phyloP scores from a whole-genome alignment of 192 early-diverging fungal genomes.

The Linnemannia zychae region DNA sequence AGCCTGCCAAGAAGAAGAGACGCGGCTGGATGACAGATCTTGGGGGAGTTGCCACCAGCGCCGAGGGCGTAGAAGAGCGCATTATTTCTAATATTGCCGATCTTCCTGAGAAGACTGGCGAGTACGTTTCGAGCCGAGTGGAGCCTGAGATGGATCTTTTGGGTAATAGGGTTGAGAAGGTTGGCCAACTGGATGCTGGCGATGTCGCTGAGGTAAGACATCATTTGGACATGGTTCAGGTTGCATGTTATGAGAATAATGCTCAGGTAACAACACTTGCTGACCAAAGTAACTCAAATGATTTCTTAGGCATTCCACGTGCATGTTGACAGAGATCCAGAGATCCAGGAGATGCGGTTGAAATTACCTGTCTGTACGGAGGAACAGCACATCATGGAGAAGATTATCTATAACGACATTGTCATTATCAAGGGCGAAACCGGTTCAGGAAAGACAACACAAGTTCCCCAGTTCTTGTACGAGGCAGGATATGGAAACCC shows the following conservation, averaged over 20 bases:
- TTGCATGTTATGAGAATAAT: background rate
- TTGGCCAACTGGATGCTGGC: constrained; percentile 23
- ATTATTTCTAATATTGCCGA: constrained; percentile 46
- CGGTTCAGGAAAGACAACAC: constrained; percentile 96
- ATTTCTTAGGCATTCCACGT: constrained; percentile 74
- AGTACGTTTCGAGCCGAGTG: constrained; percentile 43
- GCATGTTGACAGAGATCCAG: constrained; percentile 78
- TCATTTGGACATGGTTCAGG: background rate
- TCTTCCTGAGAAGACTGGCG: constrained; percentile 35
- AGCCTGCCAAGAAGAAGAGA: constrained; percentile 53
- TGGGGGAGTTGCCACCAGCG: constrained; percentile 38
- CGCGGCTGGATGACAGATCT: constrained; percentile 56
- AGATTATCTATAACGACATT: constrained; percentile 87
- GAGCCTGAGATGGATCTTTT: constrained; percentile 45
- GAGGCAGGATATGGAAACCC: constrained; percentile 98
- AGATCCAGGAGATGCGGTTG: constrained; percentile 81
- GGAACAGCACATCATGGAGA: constrained; percentile 99
- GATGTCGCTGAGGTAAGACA: constrained; percentile 33
- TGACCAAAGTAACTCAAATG: background rate
- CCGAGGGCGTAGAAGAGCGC: constrained; percentile 37
- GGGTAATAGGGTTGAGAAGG: constrained; percentile 32
- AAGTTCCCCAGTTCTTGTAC: constrained; percentile 97
- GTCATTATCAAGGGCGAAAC: constrained; percentile 98
- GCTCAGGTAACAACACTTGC: background rate
- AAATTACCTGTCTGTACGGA: constrained; percentile 93